Evolutionary conservation across 2,329 filamentous ascomycete species (phyloP).

Genomic region (Fusarium nygamai): DNA sequence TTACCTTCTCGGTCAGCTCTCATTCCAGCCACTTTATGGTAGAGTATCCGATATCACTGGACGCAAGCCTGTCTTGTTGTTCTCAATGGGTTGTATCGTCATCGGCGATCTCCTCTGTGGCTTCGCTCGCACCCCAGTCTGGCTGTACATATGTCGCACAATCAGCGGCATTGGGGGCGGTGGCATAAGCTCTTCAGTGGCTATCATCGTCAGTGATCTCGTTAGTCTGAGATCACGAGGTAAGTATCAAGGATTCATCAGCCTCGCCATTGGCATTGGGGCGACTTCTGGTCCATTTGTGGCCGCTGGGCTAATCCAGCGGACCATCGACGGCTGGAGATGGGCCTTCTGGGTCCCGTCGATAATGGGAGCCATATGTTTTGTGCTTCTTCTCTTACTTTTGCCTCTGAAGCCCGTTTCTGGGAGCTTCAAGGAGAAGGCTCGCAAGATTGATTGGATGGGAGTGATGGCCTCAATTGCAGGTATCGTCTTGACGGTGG

Average conservation of each 20-base stretch:
- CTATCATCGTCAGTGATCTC: not conserved
- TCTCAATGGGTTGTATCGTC: slow-evolving; percentile 43
- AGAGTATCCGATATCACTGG: slow-evolving; percentile 51
- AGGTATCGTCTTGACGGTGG: not conserved
- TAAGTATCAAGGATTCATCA: slow-evolving; percentile 36
- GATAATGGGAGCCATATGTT: not conserved
- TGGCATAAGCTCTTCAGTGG: not conserved
- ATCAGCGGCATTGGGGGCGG: not conserved
- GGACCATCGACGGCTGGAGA: not conserved
- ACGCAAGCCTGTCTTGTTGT: slow-evolving; percentile 47
- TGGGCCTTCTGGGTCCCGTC: not conserved
- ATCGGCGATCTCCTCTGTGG: slow-evolving; percentile 47
- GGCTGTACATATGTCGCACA: not conserved
- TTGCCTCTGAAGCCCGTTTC: not conserved
- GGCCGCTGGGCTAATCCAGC: not conserved
- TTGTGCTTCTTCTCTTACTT: not conserved
- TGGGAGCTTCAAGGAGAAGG: not conserved
- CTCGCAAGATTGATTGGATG: not conserved
- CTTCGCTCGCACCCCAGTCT: slow-evolving; percentile 34
- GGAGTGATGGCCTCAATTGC: not conserved
- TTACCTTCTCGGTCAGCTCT: slow-evolving; percentile 50
- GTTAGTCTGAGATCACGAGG: slow-evolving; percentile 46
- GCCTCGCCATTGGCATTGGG: not conserved
- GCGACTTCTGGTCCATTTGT: not conserved
- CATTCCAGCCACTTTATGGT: slow-evolving; percentile 50